A percentile compares a stretch with the other conserved stretches of the same genome.
phyloP scores from a whole-genome alignment of 805 yeast species.

The Clavispora carvajalis region DNA sequence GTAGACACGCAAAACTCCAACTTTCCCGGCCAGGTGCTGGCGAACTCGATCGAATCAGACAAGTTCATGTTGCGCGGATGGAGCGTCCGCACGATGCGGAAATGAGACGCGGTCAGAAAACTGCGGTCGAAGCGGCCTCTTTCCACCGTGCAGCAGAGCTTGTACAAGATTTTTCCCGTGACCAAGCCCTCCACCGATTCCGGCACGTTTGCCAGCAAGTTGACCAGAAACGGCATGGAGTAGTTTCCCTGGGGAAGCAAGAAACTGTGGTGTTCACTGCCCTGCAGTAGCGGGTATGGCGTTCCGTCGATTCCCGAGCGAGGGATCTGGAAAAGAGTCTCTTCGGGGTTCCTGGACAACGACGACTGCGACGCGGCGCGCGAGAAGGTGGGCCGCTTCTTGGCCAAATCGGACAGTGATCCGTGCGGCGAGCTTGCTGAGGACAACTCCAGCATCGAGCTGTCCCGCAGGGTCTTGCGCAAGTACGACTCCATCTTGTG shows the following conservation, averaged over 20 bases:
- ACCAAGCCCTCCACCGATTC: constrained; percentile 49
- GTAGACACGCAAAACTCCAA: constrained; percentile 45
- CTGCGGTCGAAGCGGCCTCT: constrained; percentile 40
- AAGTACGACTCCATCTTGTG: constrained; percentile 14
- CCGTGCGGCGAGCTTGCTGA: constrained; percentile 1
- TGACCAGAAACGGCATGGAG: constrained; percentile 41
- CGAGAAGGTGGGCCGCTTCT: constrained; percentile 21
- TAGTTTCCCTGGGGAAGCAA: constrained; percentile 49
- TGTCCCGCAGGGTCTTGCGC: constrained; percentile 8
- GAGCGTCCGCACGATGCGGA: constrained; percentile 42
- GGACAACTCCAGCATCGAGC: constrained; percentile 9
- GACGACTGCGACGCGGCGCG: constrained; percentile 30
- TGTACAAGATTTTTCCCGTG: constrained; percentile 39
- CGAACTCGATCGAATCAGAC: constrained; percentile 41
- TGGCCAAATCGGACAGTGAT: background rate
- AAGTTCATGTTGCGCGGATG: constrained; percentile 35
- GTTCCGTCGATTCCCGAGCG: constrained; percentile 39
- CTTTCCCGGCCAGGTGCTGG: constrained; percentile 50
- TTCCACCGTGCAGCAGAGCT: constrained; percentile 37
- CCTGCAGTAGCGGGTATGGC: constrained; percentile 19
- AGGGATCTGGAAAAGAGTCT: constrained; percentile 23
- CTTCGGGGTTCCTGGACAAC: constrained; percentile 10
- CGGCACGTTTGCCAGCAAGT: constrained; percentile 42
- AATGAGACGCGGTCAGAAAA: constrained; percentile 28
- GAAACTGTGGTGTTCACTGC: constrained; percentile 26